phyloP scores from a whole-genome alignment of 495 filamentous ascomycete species.

The Chaetomidium leptoderma region DNA sequence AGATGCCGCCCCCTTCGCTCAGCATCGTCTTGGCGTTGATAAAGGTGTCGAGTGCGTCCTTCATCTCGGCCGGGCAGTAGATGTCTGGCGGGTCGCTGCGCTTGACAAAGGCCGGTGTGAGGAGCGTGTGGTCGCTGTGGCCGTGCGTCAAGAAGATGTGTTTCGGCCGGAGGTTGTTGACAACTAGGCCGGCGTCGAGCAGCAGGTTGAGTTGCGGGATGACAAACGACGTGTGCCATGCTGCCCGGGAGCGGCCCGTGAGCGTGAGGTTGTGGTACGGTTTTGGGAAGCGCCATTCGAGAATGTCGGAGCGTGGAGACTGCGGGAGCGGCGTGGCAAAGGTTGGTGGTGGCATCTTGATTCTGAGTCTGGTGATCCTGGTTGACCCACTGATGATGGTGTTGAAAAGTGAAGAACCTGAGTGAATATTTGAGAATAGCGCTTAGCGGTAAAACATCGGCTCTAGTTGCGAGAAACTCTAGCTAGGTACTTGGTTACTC shows the following conservation, averaged over 20 bases:
- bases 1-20: conserved; percentile 28
- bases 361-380: not conserved
- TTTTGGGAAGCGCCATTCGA: conserved; percentile 39
- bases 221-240: conserved; percentile 43
- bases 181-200: conserved; percentile 36
- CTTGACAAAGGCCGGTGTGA: conserved; percentile 32
- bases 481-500: too few species aligned
- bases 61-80: conserved; percentile 35
- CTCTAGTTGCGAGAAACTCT: too few species aligned
- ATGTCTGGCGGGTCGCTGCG: conserved; percentile 34
- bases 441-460: conserved; percentile 13
- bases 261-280: conserved; percentile 34
- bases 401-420: not conserved
- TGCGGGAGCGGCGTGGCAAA: conserved; percentile 38
- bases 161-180: conserved; percentile 37
- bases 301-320: conserved; percentile 32
- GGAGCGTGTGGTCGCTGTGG: conserved; percentile 38
- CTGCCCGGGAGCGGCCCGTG: conserved; percentile 37
- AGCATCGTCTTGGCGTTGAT: conserved; percentile 29
- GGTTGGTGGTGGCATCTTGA: conserved; percentile 6
- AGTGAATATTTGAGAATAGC: not conserved
- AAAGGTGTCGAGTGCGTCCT: conserved; percentile 25
- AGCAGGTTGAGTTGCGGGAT: conserved; percentile 39
- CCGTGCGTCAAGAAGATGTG: conserved; percentile 44
- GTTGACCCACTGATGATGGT: not conserved